Base-by-base conservation (phyloP, 768 basidiomycete genomes). In the Tricholoma sp. region DNA sequence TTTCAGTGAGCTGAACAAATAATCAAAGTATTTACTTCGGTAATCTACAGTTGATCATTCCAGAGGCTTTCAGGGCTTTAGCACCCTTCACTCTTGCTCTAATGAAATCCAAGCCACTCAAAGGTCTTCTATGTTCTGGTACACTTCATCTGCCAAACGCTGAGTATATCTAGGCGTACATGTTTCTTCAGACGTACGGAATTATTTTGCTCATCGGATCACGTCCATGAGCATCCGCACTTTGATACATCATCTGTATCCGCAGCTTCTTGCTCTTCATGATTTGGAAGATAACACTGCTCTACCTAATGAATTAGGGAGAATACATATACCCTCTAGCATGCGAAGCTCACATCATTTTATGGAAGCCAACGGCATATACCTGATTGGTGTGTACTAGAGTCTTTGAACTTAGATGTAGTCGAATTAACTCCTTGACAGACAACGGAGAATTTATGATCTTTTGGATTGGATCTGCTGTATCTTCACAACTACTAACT, bases 141-240 rank as follows among this genome's bases (percentile, higher is more conserved):
- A 48, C n/a, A 18, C 39, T 3, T 52, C 5, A 32, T 11, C n/a
- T 5, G 13, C 15, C 15, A 33, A 17, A 36, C 50, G 48, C 32
- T 41, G 28, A 58, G 44, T 15, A 32, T 24, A 34, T 53, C 20
- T 64, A 95, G 94, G 85, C 47, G 85, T 90, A 13, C 86, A 83
- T 62, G 94, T 99, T 50, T 86, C 89, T 6, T 88, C 94, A n/a
- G 97, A 98, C 64, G 93, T 95, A 10, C 88, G 97, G 52, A 92
- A 94, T 61, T 89, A 87, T 65, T 81, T 88, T 64, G 85, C 86
- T 50, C 89, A 94, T 60, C 81, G 83, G 61, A 76, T 97, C 49
- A 79, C 84, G 59, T 82, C 84, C 0, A 82, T 87, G 76, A 76
- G 83, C 52, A 83, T 89, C 9, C 83, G 88, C 15, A 74, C 75